phyloP scores from a whole-genome alignment of 2,329 filamentous ascomycete genomes.

The Alternaria atra region DNA sequence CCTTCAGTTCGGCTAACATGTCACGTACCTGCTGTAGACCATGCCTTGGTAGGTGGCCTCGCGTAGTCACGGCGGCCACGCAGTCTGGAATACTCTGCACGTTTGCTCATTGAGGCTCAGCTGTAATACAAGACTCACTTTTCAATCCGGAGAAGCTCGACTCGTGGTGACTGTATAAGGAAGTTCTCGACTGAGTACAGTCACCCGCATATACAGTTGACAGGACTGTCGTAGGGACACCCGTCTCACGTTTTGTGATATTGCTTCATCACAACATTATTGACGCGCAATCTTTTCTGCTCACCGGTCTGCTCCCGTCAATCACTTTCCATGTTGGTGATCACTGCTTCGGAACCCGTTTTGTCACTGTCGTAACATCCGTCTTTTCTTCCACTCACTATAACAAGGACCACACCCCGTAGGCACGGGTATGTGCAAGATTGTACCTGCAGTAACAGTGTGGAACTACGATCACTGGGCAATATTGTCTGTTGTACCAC shows the following conservation, averaged over 20 bases:
- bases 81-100: neutral
- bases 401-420: neutral
- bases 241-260: slow-evolving; percentile 11
- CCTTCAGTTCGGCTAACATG: slow-evolving; percentile 5
- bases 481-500: slow-evolving; percentile 23
- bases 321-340: neutral
- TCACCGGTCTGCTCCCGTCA: slow-evolving; percentile 1
- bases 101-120: neutral
- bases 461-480: slow-evolving; percentile 23
- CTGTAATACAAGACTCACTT: neutral
- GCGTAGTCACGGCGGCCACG: neutral
- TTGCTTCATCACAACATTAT: slow-evolving; percentile 18
- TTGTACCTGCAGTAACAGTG: slow-evolving; percentile 27
- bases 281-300: neutral
- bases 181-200: slow-evolving; percentile 14
- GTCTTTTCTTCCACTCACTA: neutral
- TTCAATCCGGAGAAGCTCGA: neutral
- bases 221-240: slow-evolving; percentile 25
- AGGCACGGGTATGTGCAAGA: slow-evolving; percentile 21
- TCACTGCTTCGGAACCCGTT: neutral
- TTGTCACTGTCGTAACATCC: neutral
- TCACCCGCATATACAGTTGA: slow-evolving; percentile 35
- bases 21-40: neutral
- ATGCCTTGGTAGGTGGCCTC: neutral
- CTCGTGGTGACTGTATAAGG: neutral